Percentiles rank a stretch among this genome's conserved stretches.
Evolutionary conservation across 2,329 filamentous ascomycete species (phyloP).

Genomic region (Aspergillus fischeri): DNA sequence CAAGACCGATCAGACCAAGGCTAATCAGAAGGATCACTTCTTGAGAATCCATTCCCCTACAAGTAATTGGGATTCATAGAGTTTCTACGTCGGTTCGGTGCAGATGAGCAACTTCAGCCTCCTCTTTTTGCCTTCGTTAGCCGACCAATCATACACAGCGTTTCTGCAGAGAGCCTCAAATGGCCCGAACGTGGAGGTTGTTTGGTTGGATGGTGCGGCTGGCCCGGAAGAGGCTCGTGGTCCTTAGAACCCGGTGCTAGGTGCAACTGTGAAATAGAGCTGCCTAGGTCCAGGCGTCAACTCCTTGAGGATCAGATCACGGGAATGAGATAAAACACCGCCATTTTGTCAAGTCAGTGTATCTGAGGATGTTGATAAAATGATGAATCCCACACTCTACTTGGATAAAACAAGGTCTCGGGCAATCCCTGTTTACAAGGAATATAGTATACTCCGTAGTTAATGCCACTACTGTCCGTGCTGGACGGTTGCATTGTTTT

Average conservation of each 20-base stretch:
- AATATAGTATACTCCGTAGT: background rate
- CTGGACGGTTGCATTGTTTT: background rate
- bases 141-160: constrained; percentile 12
- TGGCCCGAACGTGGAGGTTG: constrained; percentile 7
- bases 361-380: too few relatives aligned
- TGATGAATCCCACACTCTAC: background rate
- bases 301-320: background rate
- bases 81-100: constrained; percentile 20
- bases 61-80: background rate
- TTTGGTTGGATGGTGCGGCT: constrained; percentile 10
- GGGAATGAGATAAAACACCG: too few relatives aligned
- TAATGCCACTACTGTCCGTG: background rate
- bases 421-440: background rate
- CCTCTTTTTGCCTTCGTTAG: constrained; percentile 11
- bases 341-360: too few relatives aligned
- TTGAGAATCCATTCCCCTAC: background rate
- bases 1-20: background rate
- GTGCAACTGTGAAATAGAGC: background rate
- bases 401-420: background rate
- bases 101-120: constrained; percentile 22
- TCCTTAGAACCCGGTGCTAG: constrained; percentile 7
- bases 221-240: constrained; percentile 14
- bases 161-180: constrained; percentile 16
- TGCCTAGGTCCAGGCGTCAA: background rate
- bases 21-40: background rate